phyloP scores from a whole-genome alignment of 2,329 filamentous ascomycete genomes.

The Colletotrichum lindemuthianum region DNA sequence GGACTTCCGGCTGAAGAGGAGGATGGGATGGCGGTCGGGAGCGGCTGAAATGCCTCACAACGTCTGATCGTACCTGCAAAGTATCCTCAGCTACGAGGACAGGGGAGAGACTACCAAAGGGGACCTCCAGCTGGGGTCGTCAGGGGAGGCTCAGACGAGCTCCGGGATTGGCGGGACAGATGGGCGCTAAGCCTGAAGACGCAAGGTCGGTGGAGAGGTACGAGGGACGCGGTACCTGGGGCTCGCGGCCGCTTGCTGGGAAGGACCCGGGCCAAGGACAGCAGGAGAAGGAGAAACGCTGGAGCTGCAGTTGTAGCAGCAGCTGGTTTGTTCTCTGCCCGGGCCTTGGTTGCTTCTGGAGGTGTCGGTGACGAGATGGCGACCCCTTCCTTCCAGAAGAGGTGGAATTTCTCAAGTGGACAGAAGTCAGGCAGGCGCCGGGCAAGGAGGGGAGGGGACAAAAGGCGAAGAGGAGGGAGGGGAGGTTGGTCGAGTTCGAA shows the following conservation, averaged over 20 bases:
- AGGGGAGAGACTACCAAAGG: background rate
- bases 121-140: constrained; percentile 16
- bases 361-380: constrained; percentile 4
- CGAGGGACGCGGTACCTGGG: constrained; percentile 9
- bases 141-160: constrained; percentile 32
- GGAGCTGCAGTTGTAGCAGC: background rate
- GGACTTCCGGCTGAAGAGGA: background rate
- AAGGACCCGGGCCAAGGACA: constrained; percentile 21
- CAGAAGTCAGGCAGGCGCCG: no score
- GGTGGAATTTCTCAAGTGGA: constrained; percentile 1
- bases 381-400: constrained; percentile 19
- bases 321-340: background rate
- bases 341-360: no score
- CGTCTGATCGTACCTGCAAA: background rate
- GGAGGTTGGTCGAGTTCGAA: background rate
- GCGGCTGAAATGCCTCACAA: constrained; percentile 32
- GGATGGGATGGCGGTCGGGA: constrained; percentile 12
- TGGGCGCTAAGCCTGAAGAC: constrained; percentile 13
- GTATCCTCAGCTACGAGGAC: background rate
- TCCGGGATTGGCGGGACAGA: constrained; percentile 34
- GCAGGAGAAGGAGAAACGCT: background rate
- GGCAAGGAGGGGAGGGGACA: background rate
- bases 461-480: background rate
- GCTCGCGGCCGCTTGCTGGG: constrained; percentile 13
- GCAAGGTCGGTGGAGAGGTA: constrained; percentile 16